Base-by-base conservation (phyloP, 805 yeast genomes). In the Metschnikowia similis region DNA sequence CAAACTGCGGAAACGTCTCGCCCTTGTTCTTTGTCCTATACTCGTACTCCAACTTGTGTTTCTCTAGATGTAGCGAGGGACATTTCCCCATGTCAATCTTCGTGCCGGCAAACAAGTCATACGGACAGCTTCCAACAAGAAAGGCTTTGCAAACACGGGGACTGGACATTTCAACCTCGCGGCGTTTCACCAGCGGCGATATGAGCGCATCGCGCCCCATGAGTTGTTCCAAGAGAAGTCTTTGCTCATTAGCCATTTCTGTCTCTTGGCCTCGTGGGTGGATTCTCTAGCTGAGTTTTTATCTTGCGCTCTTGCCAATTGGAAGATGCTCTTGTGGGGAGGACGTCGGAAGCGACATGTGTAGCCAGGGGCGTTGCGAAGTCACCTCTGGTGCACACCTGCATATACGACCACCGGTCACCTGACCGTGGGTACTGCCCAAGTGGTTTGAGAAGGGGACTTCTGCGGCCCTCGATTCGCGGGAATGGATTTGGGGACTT, bases 121-220 rank as follows among this genome's bases (percentile, higher is more conserved):
- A 84, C 0, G 96, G 92, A 58, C 98, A 91, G 8, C 80, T 78
- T 0, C 94, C 96, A 13, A 89, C 88, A n/a, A 91, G 65, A 63
- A 84, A 91, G 16, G 87, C 74, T 63, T 86, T 87, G 67, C 98
- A 91, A 6, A 89, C 83, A 40, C 81, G 72, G 11, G 47, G 75
- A 65, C 54, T 70, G 41, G 68, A 71, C 69, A 66, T 73, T 56
- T 62, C 81, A 49, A 65, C 73, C 61, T 59, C 78, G 57, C 57
- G 69, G 52, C 67, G 67, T 54, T 65, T 57, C 21, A 56, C 54
- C 21, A 58, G 61, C 28, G 71, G 70, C 13, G 69, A 64, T 11
- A 68, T 63, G 40, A 77, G 60, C 4, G 76, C 70, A 34, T 80
- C 85, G 40, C 77, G 72, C 8, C 92, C 94, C 90, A 90, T 85